Evolutionary conservation across 352 stramenopile genomes (phyloP).

Genomic region (Phytopythium sindhum): DNA sequence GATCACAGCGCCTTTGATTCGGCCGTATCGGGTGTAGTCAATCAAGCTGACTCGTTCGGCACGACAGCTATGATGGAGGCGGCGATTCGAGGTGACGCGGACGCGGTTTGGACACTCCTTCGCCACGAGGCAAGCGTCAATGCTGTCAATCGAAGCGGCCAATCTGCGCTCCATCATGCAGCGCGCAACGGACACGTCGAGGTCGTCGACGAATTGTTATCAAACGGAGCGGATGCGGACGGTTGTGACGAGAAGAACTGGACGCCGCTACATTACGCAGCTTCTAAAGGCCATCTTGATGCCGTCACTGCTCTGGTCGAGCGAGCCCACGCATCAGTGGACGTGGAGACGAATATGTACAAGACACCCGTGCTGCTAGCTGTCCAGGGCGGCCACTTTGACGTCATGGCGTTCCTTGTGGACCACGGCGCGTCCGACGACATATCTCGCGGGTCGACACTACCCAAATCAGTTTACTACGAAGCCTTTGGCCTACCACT

Average conservation of each 20-base stretch:
- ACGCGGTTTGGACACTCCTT: conserved; percentile 1
- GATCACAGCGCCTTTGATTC: background rate
- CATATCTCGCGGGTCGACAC: background rate
- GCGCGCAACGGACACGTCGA: background rate
- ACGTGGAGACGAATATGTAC: background rate
- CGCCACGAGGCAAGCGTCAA: background rate
- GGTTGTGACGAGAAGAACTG: background rate
- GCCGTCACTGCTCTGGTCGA: background rate
- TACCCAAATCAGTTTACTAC: background rate
- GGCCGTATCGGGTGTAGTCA: background rate
- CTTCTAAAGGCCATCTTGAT: background rate
- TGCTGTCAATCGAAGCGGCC: conserved; percentile 6
- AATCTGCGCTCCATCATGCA: conserved; percentile 12
- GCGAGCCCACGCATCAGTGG: background rate
- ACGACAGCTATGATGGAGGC: conserved; percentile 9
- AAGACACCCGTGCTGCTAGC: conserved; percentile 6
- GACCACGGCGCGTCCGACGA: background rate
- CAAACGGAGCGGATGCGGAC: background rate
- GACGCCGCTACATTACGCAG: background rate
- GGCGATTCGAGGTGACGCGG: background rate
- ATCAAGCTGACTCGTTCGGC: conserved; percentile 7
- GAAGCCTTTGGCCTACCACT: background rate
- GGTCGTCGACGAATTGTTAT: conserved; percentile 3
- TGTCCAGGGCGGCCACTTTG: background rate
- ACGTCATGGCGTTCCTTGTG: background rate